phyloP scores from a whole-genome alignment of 2,329 filamentous ascomycete species.

The Colletotrichum tropicicola region DNA sequence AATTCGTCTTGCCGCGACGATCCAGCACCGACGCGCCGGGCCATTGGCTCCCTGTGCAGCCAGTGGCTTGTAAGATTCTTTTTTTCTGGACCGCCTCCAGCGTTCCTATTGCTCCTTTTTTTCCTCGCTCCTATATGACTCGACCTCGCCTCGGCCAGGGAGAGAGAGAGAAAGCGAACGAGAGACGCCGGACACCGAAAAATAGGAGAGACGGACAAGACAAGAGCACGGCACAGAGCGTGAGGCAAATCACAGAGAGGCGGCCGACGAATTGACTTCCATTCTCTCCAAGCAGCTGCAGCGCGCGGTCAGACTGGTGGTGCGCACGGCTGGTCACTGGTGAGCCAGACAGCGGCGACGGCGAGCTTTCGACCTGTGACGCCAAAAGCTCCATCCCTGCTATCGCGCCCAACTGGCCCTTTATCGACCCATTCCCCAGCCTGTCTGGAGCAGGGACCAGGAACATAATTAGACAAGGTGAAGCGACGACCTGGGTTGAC shows the following conservation, averaged over 20 bases:
- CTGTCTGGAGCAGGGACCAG: conserved; percentile 3
- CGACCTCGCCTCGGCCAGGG: conserved; percentile 3
- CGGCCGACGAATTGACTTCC: conserved; percentile 1
- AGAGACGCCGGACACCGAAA: too few relatives aligned
- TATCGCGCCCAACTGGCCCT: conserved; percentile 15
- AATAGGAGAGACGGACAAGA: too few relatives aligned
- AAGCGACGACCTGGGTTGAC: not conserved
- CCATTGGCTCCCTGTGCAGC: conserved; percentile 24
- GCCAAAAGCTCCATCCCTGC: conserved; percentile 25
- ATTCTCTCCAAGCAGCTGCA: not conserved
- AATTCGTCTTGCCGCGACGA: conserved; percentile 20
- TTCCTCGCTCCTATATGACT: not conserved
- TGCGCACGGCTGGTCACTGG: not conserved
- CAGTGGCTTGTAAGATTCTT: conserved; percentile 23
- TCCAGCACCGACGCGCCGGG: conserved; percentile 12
- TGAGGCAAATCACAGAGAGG: not conserved
- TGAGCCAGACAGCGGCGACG: not conserved
- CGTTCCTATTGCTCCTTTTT: conserved; percentile 17
- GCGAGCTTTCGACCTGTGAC: not conserved
- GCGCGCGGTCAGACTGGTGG: not conserved
- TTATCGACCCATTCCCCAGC: conserved; percentile 6
- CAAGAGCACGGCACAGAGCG: too few relatives aligned
- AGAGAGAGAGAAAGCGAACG: too few relatives aligned
- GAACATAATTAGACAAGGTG: not conserved
- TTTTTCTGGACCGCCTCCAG: not conserved